Evolutionary conservation across 192 early-diverging fungal species (phyloP), one percentile per base, ranked within the genome.

Genomic region (Glomus cerebriforme): DNA sequence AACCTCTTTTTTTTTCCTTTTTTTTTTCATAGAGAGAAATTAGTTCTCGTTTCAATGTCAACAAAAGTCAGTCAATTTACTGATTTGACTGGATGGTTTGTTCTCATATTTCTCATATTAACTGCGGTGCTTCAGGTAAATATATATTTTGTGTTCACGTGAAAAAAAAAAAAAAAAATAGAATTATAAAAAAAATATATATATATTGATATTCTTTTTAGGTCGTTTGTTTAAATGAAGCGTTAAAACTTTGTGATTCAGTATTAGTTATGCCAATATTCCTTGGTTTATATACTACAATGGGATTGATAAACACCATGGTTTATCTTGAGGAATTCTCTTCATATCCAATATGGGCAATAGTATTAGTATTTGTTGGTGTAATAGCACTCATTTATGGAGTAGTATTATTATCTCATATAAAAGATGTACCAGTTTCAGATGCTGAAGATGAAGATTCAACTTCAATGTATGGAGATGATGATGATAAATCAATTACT

Each of bases 191-290:
- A n/a, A 34, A 32, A 22, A 31, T 19, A 4, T 22, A 34, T 0
- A 35, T n/a, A 9, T 37, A 13, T 2, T 35, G 7, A 68, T 68
- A 32, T 32, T 22, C 9, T 70, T 54, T 79, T 49, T 83, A 89
- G 88, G 82, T 90, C 19, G 88, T 87, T 54, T 90, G 89, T 65
- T 72, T 90, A 31, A 90, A 90, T 75, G 83, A 82, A 13, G 87
- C 84, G 31, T 64, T 90, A 7, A 90, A 88, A 73, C 47, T 87
- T 13, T 85, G 87, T 70, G 82, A 84, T 54, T 88, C 89, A 2
- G 87, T 90, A 1, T 77, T 90, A 24, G 89, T 88, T 2, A 87
- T 90, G 0, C 89, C 89, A 32, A 83, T 86, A 1, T 90, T 90
- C 59, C 88, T 86, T 66, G 89, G 89, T 47, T 83, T 85, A 79